Conservation (phyloP, 257 asterid species). For the Fraxinus americana region DNA sequence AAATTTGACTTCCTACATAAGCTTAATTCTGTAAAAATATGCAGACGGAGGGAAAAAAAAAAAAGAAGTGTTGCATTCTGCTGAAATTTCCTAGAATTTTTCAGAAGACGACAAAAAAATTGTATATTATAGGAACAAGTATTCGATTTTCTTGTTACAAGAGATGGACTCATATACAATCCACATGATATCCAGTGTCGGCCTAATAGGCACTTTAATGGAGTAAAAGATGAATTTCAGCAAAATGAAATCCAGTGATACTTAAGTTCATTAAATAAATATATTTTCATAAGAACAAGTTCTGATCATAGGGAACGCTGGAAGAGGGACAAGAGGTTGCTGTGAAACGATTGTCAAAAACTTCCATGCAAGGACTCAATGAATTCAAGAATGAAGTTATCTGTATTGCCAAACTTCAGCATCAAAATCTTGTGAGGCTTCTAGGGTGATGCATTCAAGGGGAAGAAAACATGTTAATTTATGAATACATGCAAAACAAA, state of each 20-base stretch:
- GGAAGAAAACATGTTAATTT: conserved; percentile 34
- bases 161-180: not conserved
- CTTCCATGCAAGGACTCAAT: conserved; percentile 38
- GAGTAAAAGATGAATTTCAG: not conserved
- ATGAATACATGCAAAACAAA: conserved; percentile 43
- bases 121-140: not conserved
- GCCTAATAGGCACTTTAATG: not conserved
- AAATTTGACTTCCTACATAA: not conserved
- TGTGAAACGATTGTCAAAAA: conserved; percentile 31
- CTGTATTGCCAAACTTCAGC: conserved; percentile 41
- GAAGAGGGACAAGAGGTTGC: conserved; percentile 42
- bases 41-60: not conserved
- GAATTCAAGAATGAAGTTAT: conserved; percentile 44
- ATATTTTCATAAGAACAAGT: not conserved
- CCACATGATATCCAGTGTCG: not conserved
- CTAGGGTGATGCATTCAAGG: conserved; percentile 41
- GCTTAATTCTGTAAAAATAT: too few relatives aligned
- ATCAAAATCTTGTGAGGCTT: conserved; percentile 42
- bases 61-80: not conserved
- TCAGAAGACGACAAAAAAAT: not conserved
- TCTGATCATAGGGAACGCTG: conserved; percentile 19
- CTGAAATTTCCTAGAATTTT: not conserved
- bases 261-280: not conserved
- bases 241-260: not conserved
- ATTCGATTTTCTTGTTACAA: not conserved